Percentiles rank a stretch among this genome's conserved stretches.
Evolutionary conservation across 2,329 filamentous ascomycete species (phyloP).

Genomic region (Fusarium hainanense): DNA sequence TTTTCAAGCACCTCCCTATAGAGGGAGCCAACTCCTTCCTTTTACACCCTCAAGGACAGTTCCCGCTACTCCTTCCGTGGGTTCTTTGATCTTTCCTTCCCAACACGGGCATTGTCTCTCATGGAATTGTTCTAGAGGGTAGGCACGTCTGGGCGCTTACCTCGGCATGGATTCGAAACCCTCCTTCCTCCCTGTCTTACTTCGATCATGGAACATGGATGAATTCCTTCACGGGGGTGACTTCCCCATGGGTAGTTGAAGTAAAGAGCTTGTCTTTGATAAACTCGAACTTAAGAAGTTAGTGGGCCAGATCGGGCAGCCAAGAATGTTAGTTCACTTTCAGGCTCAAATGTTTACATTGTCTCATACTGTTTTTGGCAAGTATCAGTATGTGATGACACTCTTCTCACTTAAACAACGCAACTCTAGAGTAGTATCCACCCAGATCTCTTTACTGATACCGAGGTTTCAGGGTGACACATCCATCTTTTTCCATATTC

Average conservation of each 20-base stretch:
- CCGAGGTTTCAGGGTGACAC: slow-evolving; percentile 9
- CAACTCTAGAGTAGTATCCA: neutral
- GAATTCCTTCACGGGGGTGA: neutral
- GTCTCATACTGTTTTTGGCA: neutral
- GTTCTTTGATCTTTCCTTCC: neutral
- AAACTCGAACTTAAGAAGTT: neutral
- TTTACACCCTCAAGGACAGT: neutral
- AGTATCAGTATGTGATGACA: neutral
- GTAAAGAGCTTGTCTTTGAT: neutral
- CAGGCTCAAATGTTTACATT: neutral
- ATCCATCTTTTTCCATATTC: neutral
- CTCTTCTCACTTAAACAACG: neutral
- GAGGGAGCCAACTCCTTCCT: slow-evolving; percentile 14
- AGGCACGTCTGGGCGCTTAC: neutral
- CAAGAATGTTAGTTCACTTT: neutral
- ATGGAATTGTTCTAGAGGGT: neutral
- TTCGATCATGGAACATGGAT: neutral
- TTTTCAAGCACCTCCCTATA: slow-evolving; percentile 16
- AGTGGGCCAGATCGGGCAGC: neutral
- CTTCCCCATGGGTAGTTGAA: neutral
- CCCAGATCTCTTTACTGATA: neutral
- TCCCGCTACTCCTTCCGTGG: neutral
- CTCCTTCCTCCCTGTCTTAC: neutral
- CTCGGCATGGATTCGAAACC: neutral
- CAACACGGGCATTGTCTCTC: neutral